Base-by-base conservation (phyloP, 345 rosid genomes). In the Carallia pectinifolia region DNA sequence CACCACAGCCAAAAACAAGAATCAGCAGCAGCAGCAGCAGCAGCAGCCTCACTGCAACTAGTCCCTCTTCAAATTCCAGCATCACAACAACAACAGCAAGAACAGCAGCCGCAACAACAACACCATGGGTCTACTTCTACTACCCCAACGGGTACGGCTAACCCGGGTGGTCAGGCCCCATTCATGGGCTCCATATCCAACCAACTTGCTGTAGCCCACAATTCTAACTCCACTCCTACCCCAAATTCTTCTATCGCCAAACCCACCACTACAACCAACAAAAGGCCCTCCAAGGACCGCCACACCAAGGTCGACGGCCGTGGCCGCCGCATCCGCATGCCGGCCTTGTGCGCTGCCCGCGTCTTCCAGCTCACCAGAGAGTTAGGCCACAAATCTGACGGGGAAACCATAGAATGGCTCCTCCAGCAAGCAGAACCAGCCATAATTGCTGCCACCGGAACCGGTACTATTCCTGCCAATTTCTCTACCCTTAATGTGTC, bases 241-340 rank as follows among this genome's bases (percentile, higher is more conserved):
- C 71, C 83, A 31, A 68, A 64, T 19, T 54, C 44, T 39, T n/a
- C 62, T 59, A 68, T 65, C 58, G 68, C 72, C 52, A 74, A 78
- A 27, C 72, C 86, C 75, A 18, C 71, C 39, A 77, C 23, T 23
- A 23, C 81, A 44, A 44, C 50, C 50, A 44, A 12, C 29, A 87
- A 88, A 65, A 79, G 82, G 56, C 88, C 97, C 17, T 74, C 90
- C 36, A 90, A 88, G 71, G 97, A 90, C 67, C 86, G 97, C 7
- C 97, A 90, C 56, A 90, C 93, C 12, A 90, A 90, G 69, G 97
- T 90, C 19, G 97, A 90, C 9, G 97, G 97, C 56, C 90, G 97
- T 6, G 97, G 97, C 50, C 84, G 97, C 23, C 65, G 97, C 62
- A 90, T 90, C 79, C 88, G 97, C 31, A 90, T 90, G 93, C 97